Percentiles rank a stretch among this genome's conserved stretches.
Evolutionary conservation across 257 asterid genomes (phyloP).

Genomic region (Nicotiana undulata): DNA sequence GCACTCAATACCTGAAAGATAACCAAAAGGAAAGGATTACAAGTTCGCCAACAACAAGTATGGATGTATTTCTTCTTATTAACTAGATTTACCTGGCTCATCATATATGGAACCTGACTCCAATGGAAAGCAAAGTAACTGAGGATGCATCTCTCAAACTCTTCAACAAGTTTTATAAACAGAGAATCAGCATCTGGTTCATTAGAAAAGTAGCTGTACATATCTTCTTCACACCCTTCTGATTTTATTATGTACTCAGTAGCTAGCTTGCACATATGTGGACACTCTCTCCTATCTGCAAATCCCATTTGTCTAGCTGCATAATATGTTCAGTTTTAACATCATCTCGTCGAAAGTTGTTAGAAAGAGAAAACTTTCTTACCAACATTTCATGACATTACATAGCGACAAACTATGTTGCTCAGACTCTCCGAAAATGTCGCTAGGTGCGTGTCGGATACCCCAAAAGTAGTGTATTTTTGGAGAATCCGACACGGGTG

Average conservation of each 20-base stretch:
- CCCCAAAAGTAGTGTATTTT: too few relatives aligned
- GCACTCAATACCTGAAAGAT: conserved; percentile 57
- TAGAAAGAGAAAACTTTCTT: too few relatives aligned
- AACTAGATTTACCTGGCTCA: conserved; percentile 51
- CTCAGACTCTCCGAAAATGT: too few relatives aligned
- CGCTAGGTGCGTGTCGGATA: too few relatives aligned
- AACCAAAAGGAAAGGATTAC: not conserved
- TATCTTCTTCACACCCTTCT: conserved; percentile 75
- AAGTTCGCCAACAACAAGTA: not conserved
- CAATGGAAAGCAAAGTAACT: conserved; percentile 95
- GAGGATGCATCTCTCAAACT: conserved; percentile 76
- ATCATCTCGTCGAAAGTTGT: not conserved
- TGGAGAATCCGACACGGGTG: too few relatives aligned
- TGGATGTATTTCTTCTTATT: not conserved
- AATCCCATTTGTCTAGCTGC: conserved; percentile 96
- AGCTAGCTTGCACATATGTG: conserved; percentile 73
- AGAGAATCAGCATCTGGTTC: conserved; percentile 78
- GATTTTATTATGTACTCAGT: conserved; percentile 70
- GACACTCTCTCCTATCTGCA: conserved; percentile 62
- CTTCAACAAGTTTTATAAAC: conserved; percentile 84
- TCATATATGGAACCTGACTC: conserved; percentile 70
- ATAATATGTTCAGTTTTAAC: not conserved
- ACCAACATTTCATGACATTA: not conserved
- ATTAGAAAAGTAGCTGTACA: conserved; percentile 54
- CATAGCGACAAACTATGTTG: too few relatives aligned